Evolutionary conservation across 225 moss, liverwort and hornwort genomes (phyloP), one percentile per base, ranked within the genome.

Genomic region (Pseudoscleropodium purum): DNA sequence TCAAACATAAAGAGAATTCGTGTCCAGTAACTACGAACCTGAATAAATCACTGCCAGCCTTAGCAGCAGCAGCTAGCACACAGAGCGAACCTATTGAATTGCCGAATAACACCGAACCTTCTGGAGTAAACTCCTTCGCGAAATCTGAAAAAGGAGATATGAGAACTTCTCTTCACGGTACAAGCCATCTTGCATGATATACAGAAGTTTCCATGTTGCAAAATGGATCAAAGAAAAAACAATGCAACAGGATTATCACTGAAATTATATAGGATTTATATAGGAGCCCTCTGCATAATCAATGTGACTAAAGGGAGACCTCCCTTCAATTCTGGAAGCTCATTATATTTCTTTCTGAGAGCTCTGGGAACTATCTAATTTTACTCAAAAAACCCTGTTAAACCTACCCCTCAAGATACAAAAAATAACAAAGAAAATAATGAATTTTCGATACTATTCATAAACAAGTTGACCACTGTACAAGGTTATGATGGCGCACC

Each of bases 1-100:
- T 54, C 68, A 87, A 87, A 45, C 15, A 90, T n/a, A 41, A 61
- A 24, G 18, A 39, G 36, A 72, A 85, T 47, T 66, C 37, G 37
- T 88, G 57, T 64, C 15, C 43, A 68, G 80, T 67, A 43, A 86
- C n/a, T 39, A 33, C 83, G 21, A 93, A 99, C 99, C 93, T 97
- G 91, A 97, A 96, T 90, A 94, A 91, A 87, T 94, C 91, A 91
- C 92, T 95, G 65, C 92, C 93, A 90, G 95, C 85, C 87, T 92
- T 92, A 8, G 96, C 94, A 87, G 97, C 97, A 81, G 97, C 97
- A 87, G 97, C 93, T 86, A 99, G 92, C 79, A 95, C 97, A 83
- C 97, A 96, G 60, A 99, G 95, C 36, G 99, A 99, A 21, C 99
- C 99, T 87, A 99, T 99, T 72, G 99, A 99, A 85, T 99, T 99